phyloP scores from a whole-genome alignment of 371 early-diverging fungal species.

The Mortierella sp. region DNA sequence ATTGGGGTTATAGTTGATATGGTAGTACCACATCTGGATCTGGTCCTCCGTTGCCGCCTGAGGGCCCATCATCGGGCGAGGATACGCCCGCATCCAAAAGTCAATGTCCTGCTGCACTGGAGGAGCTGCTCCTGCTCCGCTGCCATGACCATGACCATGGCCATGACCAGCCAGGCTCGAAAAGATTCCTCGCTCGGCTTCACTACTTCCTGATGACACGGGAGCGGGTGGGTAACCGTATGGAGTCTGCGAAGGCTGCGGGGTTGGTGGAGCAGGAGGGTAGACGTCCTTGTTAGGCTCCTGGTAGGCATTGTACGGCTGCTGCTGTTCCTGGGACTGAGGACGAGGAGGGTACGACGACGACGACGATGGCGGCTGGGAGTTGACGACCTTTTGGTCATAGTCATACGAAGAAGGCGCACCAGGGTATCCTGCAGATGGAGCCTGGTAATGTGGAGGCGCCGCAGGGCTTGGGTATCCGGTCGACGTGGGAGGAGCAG shows the following conservation, averaged over 20 bases:
- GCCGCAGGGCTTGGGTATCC: constrained; percentile 1
- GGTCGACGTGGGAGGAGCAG: constrained; percentile 6
- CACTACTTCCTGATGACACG: not conserved
- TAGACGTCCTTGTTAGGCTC: constrained; percentile 8
- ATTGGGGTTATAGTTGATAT: constrained; percentile 31
- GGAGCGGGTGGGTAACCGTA: not conserved
- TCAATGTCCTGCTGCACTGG: constrained; percentile 13
- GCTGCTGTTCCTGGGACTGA: not conserved
- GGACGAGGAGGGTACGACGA: not conserved
- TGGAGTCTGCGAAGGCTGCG: constrained; percentile 4
- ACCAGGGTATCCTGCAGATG: constrained; percentile 27
- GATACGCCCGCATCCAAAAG: constrained; percentile 40
- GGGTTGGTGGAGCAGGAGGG: not conserved
- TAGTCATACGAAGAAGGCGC: constrained; percentile 1
- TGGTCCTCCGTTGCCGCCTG: constrained; percentile 11
- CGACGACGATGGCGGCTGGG: too few relatives aligned
- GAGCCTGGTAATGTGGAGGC: constrained; percentile 15
- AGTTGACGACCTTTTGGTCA: not conserved
- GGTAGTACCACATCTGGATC: constrained; percentile 29
- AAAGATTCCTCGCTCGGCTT: not conserved
- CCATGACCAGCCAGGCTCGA: not conserved
- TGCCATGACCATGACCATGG: not conserved
- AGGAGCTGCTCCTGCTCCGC: not conserved
- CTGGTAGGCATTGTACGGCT: constrained; percentile 26
- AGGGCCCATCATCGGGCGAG: constrained; percentile 20